Base-by-base conservation (phyloP, 192 early-diverging fungal genomes). In the Backusella australiensis region DNA sequence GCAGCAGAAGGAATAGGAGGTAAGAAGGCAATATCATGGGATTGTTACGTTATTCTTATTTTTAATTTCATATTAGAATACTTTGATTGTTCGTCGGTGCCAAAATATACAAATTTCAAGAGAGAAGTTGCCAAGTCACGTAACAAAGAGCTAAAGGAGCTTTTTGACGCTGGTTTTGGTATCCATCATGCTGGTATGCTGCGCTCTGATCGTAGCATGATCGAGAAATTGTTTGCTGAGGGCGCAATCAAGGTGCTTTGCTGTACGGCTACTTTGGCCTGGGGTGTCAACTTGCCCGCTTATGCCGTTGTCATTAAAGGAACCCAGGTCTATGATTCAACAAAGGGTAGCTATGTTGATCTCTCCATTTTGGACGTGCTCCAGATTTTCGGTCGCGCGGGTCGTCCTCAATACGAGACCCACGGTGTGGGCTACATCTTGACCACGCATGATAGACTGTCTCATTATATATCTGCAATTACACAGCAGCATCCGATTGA, bases 371-470 rank as follows among this genome's bases (percentile, higher is more conserved):
- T 99, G 67, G 98, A 99, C 82, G 98, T 99, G n/a, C 86, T 99
- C 75, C 98, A 99, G 85, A 99, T 99, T 73, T 99, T 99, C 81
- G 98, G 97, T 75, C 93, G 98, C 81, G 98, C 98, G 38, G 98
- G 98, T 77, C 91, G 95, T 68, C 95, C 95, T 44, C 92, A 94
- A 83, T 97, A 95, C 80, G 98, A 99, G 83, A 87, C 90, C 17
- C 90, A 93, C 63, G 96, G 98, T 76, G 93, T 96, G 19, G 97
- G 95, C n/a, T 96, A 92, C 76, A 98, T 99, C 75, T 71, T 98
- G 53, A 99, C 98, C 3, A 91, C 94, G 1, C 95, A 96, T 72
- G 98, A 99, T 82, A 95, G 96, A 73, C 86, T 99, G 21, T 77
- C 87, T 14, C 96, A 99, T 79, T 99, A 99, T 77, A 90, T 99